phyloP scores from a whole-genome alignment of 345 rosid species.

The Eucalyptus melliodora region DNA sequence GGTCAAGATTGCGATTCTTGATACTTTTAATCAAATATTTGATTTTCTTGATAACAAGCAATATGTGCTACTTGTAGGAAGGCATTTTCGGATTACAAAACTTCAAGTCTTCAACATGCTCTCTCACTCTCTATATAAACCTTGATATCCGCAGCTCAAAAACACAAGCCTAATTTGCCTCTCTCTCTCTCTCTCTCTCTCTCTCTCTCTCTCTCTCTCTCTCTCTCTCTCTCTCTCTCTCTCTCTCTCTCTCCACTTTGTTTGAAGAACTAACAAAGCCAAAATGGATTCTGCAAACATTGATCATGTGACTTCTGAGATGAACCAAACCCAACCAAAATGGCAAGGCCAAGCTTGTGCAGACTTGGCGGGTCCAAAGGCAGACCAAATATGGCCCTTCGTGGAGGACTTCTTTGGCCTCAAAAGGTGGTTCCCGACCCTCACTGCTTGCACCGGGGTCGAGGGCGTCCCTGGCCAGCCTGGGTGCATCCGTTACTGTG shows the following conservation, averaged over 20 bases:
- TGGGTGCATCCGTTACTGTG: slow-evolving; percentile 31
- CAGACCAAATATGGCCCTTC: slow-evolving; percentile 36
- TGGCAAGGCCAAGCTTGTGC: slow-evolving; percentile 30
- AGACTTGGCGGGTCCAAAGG: slow-evolving; percentile 3
- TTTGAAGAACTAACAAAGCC: no score
- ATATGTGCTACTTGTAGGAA: neutral
- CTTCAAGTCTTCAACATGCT: neutral
- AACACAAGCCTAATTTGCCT: neutral
- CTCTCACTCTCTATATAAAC: neutral
- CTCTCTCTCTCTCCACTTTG: no score
- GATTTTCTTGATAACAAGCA: no score
- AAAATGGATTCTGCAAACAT: neutral
- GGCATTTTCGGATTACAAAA: no score
- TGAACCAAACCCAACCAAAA: neutral
- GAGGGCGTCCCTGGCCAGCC: slow-evolving; percentile 32
- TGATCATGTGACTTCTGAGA: neutral
- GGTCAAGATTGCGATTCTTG: no score
- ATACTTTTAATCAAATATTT: no score
- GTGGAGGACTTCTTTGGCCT: slow-evolving; percentile 36
- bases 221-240: no score
- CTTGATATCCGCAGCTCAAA: neutral
- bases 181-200: no score
- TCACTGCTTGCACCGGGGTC: slow-evolving; percentile 10
- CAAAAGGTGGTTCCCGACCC: slow-evolving; percentile 38
- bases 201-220: no score